Evolutionary conservation across 441 rosid genomes (phyloP).

Genomic region (Brassica hybrid): DNA sequence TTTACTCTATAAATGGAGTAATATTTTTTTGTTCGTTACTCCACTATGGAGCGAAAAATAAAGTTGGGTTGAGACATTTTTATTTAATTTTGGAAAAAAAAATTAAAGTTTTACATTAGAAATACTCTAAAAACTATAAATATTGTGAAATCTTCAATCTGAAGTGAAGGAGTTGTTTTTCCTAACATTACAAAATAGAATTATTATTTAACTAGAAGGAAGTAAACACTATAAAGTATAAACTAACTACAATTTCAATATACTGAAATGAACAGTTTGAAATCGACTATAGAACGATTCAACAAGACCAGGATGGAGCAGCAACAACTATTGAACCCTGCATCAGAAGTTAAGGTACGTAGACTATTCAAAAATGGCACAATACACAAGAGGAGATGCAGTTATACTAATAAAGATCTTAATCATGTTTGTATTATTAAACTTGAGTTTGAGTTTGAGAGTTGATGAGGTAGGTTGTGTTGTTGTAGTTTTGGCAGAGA

Average conservation of each 20-base stretch:
- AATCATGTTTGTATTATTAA: constrained; percentile 6
- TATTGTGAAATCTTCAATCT: not conserved
- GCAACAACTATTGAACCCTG: constrained; percentile 56
- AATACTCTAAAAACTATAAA: not conserved
- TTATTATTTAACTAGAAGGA: not conserved
- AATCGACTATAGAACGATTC: constrained; percentile 73
- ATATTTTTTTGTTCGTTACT: too few species aligned
- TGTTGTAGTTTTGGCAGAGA: constrained; percentile 74
- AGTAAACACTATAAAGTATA: not conserved
- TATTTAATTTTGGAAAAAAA: too few species aligned
- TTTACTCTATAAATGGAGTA: too few species aligned
- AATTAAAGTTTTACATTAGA: too few species aligned
- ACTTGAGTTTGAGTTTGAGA: constrained; percentile 14
- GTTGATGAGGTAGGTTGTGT: constrained; percentile 8
- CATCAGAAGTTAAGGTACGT: constrained; percentile 73
- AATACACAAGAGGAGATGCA: not conserved
- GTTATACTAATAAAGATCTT: constrained; percentile 3
- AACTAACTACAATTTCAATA: not conserved
- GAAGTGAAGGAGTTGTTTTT: not conserved
- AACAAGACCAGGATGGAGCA: constrained; percentile 70
- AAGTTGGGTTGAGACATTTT: too few species aligned
- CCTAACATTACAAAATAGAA: not conserved
- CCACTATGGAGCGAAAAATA: too few species aligned
- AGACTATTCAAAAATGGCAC: not conserved
- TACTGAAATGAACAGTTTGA: constrained; percentile 57